A percentile compares a stretch with the other conserved stretches of the same genome.
Conservation (phyloP, 371 early-diverging fungal genomes). For the Mucor circinelloides region DNA sequence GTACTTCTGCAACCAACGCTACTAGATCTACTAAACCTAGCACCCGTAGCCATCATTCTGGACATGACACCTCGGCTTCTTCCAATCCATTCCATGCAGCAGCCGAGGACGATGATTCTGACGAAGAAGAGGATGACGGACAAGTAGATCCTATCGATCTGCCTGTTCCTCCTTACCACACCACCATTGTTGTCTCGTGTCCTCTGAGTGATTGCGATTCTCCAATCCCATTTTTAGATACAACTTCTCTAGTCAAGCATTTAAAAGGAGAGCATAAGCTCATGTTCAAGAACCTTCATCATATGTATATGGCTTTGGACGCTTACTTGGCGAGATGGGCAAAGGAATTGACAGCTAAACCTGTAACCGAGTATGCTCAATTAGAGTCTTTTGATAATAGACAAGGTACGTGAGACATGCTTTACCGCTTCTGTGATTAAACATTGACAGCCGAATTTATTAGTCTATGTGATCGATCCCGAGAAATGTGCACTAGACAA, state of each 20-base stretch:
- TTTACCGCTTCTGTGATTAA: not conserved
- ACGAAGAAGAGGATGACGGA: constrained; percentile 53
- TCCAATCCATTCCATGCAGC: constrained; percentile 18
- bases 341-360: constrained; percentile 42
- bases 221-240: constrained; percentile 63
- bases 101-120: constrained; percentile 45
- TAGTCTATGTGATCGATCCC: constrained; percentile 68
- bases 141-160: constrained; percentile 50
- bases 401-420: not conserved
- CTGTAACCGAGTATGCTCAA: constrained; percentile 32
- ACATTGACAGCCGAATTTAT: not conserved
- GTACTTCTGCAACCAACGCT: not conserved
- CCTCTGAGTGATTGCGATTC: constrained; percentile 52
- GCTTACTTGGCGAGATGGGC: constrained; percentile 78
- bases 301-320: constrained; percentile 82
- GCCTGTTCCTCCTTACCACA: constrained; percentile 63
- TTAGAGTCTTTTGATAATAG: not conserved
- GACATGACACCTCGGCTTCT: not conserved
- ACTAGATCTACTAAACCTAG: not conserved
- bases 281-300: constrained; percentile 71
- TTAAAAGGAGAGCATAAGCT: constrained; percentile 68
- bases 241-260: constrained; percentile 69
- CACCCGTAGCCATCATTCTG: not conserved
- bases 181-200: constrained; percentile 59
- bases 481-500: constrained; percentile 63